Evolutionary conservation across 345 rosid species (phyloP).

Genomic region (Isatis tinctoria): DNA sequence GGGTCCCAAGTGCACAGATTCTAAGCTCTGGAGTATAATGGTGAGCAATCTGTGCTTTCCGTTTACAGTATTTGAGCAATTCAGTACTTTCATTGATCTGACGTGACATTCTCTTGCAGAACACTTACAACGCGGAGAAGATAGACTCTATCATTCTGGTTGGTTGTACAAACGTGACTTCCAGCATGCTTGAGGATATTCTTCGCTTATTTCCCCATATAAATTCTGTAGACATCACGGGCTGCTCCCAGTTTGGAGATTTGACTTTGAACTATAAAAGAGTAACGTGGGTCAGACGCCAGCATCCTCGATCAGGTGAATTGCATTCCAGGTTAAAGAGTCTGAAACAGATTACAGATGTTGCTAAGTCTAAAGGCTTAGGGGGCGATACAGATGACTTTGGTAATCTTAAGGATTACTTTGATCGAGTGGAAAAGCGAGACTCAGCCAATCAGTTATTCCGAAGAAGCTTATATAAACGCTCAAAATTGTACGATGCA

Average conservation of each 20-base stretch:
- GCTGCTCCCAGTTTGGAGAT: slow-evolving; percentile 80
- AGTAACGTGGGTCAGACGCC: slow-evolving; percentile 60
- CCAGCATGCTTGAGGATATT: slow-evolving; percentile 60
- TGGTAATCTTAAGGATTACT: slow-evolving; percentile 91
- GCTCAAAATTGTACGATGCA: slow-evolving; percentile 93
- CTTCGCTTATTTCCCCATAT: slow-evolving; percentile 56
- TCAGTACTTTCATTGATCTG: slow-evolving; percentile 1
- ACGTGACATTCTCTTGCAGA: slow-evolving; percentile 58
- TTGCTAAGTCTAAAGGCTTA: slow-evolving; percentile 41
- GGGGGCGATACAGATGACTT: slow-evolving; percentile 67
- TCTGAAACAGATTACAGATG: slow-evolving; percentile 62
- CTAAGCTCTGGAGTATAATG: slow-evolving; percentile 53
- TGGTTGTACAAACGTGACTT: slow-evolving; percentile 77
- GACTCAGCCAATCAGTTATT: slow-evolving; percentile 85
- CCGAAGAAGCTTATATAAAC: slow-evolving; percentile 80
- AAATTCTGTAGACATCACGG: slow-evolving; percentile 74
- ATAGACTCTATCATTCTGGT: slow-evolving; percentile 63
- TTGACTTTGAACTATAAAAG: slow-evolving; percentile 52
- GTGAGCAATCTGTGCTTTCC: slow-evolving; percentile 41
- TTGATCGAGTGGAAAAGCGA: slow-evolving; percentile 88
- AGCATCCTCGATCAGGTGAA: slow-evolving; percentile 41
- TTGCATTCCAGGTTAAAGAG: slow-evolving; percentile 53
- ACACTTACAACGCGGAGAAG: slow-evolving; percentile 67
- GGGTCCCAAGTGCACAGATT: slow-evolving; percentile 75
- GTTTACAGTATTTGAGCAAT: background rate